phyloP scores from a whole-genome alignment of 345 rosid species.

The Moricandia arvensis region DNA sequence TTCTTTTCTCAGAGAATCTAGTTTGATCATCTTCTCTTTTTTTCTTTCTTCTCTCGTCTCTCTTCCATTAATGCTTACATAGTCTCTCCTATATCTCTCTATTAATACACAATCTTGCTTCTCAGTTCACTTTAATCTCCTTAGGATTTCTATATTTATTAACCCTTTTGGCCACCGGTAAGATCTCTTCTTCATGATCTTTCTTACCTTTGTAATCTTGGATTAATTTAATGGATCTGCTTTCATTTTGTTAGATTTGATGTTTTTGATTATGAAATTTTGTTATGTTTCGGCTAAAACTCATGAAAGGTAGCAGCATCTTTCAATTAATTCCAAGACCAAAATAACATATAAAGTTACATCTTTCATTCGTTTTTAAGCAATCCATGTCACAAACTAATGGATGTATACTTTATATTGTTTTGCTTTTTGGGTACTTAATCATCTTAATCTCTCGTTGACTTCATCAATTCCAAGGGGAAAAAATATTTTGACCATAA shows the following conservation, averaged over 20 bases:
- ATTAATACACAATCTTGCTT: not conserved
- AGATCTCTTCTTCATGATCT: slow-evolving; percentile 19
- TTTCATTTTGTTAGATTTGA: slow-evolving; percentile 16
- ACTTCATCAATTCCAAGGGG: slow-evolving; percentile 11
- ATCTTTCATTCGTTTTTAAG: slow-evolving; percentile 20
- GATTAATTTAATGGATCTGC: slow-evolving; percentile 14
- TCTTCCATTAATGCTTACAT: slow-evolving; percentile 6
- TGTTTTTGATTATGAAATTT: not conserved
- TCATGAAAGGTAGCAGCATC: not conserved
- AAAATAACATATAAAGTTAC: not conserved
- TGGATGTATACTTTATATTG: slow-evolving; percentile 3
- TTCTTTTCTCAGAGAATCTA: slow-evolving; percentile 38
- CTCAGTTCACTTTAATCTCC: not conserved
- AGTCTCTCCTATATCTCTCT: not conserved
- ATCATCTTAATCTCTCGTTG: slow-evolving; percentile 32
- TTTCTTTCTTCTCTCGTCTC: not conserved
- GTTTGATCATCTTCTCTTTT: slow-evolving; percentile 36
- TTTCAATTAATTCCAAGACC: not conserved
- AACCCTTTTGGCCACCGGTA: slow-evolving; percentile 29
- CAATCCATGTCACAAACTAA: slow-evolving; percentile 23
- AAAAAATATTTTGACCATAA: not conserved
- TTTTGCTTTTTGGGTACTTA: slow-evolving; percentile 31
- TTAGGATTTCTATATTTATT: slow-evolving; percentile 23
- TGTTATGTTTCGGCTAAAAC: slow-evolving; percentile 1
- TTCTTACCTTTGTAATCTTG: not conserved